phyloP scores from a whole-genome alignment of 2,329 filamentous ascomycete genomes.

The Aspergillus hiratsukae region DNA sequence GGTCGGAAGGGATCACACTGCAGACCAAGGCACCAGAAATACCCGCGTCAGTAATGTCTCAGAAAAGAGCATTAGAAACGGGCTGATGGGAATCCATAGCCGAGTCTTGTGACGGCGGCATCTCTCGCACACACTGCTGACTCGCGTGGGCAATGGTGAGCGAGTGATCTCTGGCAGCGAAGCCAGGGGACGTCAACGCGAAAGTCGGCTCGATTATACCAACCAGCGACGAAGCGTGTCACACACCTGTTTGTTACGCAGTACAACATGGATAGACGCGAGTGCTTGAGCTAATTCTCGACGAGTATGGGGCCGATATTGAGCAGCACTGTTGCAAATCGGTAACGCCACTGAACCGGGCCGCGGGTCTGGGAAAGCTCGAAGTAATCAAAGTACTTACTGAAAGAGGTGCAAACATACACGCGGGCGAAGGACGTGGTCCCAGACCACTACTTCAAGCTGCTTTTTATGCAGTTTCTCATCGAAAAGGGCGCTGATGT shows the following conservation, averaged over 20 bases:
- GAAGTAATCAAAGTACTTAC: not conserved
- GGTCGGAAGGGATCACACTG: slow-evolving; percentile 33
- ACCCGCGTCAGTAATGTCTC: not conserved
- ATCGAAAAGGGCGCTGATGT: not conserved
- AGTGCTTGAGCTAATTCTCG: not conserved
- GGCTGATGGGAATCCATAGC: slow-evolving; percentile 11
- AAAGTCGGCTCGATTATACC: not conserved
- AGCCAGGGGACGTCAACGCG: not conserved
- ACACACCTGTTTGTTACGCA: not conserved
- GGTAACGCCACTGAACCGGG: not conserved
- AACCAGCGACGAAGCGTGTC: fast-evolving
- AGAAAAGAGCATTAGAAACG: not conserved
- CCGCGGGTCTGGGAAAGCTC: not conserved
- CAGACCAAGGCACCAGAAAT: not conserved
- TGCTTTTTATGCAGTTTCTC: not conserved
- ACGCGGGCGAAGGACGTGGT: not conserved
- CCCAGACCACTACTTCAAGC: not conserved
- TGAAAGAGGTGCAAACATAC: not conserved
- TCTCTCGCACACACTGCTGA: slow-evolving; percentile 27
- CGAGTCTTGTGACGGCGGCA: slow-evolving; percentile 29
- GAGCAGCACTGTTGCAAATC: not conserved
- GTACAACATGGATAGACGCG: no score
- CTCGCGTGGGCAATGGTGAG: slow-evolving; percentile 19
- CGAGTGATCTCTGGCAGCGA: not conserved
- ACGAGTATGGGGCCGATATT: not conserved